Percentiles rank a stretch among this genome's conserved stretches.
Conservation (phyloP, 352 stramenopile genomes). For the Thalassiosira mediterranea region DNA sequence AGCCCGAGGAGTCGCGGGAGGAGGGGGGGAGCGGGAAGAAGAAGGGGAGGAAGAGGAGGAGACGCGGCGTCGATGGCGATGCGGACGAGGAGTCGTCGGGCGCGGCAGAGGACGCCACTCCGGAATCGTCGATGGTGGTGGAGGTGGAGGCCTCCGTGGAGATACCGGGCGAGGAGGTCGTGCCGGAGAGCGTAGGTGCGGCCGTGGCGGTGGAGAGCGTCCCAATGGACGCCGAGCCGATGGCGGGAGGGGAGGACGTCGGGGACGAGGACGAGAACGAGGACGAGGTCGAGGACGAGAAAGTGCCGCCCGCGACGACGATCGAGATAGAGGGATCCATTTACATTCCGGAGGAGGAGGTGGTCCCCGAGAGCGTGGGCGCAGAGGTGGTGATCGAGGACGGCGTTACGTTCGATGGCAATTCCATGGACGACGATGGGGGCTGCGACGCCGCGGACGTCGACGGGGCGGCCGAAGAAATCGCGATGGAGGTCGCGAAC, state of each 20-base stretch:
- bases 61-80: constrained; percentile 13
- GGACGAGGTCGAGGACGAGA: too few species aligned
- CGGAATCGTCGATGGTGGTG: background rate
- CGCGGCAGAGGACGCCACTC: background rate
- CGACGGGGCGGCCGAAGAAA: too few species aligned
- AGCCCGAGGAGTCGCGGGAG: background rate
- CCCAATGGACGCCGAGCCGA: background rate
- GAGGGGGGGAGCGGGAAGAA: background rate
- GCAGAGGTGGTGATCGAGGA: background rate
- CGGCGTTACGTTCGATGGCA: background rate
- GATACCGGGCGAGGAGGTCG: constrained; percentile 20
- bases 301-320: too few species aligned
- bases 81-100: background rate
- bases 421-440: background rate
- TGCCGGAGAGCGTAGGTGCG: constrained; percentile 20
- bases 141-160: constrained; percentile 14
- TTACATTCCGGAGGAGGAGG: constrained; percentile 12
- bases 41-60: constrained; percentile 9
- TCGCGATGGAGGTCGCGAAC: too few species aligned
- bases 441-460: too few species aligned
- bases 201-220: constrained; percentile 6
- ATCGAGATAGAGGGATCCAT: constrained; percentile 8
- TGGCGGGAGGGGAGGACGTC: constrained; percentile 1
- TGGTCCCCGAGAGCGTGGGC: constrained; percentile 14
- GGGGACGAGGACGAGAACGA: too few species aligned